Conservation (phyloP, 2,329 filamentous ascomycete genomes). For the Zasmidium citrigriseum region DNA sequence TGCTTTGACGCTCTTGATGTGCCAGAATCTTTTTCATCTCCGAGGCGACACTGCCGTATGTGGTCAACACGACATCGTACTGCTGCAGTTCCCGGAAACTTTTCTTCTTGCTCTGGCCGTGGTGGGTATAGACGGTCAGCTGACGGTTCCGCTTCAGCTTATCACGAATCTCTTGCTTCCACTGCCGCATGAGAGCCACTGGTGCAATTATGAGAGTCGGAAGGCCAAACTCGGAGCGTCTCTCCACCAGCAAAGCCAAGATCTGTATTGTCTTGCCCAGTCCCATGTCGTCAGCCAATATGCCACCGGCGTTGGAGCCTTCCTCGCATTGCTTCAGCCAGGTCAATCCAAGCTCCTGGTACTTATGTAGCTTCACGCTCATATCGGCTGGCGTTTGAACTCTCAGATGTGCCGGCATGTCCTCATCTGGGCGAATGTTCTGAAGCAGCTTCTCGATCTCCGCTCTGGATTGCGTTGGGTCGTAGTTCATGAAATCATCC, state of each 20-base stretch:
- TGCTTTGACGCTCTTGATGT: conserved; percentile 52
- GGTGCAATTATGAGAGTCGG: conserved; percentile 80
- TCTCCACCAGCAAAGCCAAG: conserved; percentile 71
- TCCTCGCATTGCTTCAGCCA: conserved; percentile 78
- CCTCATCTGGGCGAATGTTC: conserved; percentile 71
- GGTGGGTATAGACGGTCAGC: conserved; percentile 68
- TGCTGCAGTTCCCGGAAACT: conserved; percentile 62
- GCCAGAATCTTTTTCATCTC: conserved; percentile 65
- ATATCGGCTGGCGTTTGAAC: conserved; percentile 71
- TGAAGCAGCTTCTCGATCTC: conserved; percentile 70
- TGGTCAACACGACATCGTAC: conserved; percentile 77
- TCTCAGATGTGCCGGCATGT: conserved; percentile 54
- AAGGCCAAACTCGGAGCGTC: conserved; percentile 57
- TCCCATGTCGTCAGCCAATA: conserved; percentile 81
- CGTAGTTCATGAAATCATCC: conserved; percentile 32
- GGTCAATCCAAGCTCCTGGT: conserved; percentile 75
- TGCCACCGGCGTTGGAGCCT: conserved; percentile 71
- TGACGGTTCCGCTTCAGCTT: conserved; percentile 64
- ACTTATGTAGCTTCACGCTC: conserved; percentile 70
- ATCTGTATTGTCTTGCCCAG: conserved; percentile 83
- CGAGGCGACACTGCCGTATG: conserved; percentile 69
- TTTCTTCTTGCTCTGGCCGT: conserved; percentile 60
- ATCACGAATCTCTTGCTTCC: conserved; percentile 74
- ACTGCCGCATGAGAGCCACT: conserved; percentile 78
- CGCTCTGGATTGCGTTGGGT: conserved; percentile 58